phyloP scores from a whole-genome alignment of 2,329 filamentous ascomycete genomes.

The Claviceps purpurea region DNA sequence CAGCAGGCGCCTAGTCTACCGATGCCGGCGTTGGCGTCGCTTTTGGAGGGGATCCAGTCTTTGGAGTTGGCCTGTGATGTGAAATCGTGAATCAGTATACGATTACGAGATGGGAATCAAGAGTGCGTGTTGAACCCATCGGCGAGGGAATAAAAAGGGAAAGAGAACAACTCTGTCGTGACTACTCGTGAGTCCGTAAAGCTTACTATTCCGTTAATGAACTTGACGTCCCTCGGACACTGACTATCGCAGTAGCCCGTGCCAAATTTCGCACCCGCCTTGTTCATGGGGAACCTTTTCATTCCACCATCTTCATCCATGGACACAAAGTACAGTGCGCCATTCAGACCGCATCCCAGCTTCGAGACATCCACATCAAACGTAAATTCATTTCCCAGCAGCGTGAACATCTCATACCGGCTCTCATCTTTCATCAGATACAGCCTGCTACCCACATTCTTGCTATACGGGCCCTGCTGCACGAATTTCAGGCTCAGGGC shows the following conservation, averaged over 20 bases:
- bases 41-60: slow-evolving; percentile 36
- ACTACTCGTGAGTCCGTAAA: background rate
- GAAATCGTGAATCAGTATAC: no score
- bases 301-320: slow-evolving; percentile 47
- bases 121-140: background rate
- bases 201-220: background rate
- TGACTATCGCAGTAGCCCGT: slow-evolving; percentile 42
- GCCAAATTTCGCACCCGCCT: slow-evolving; percentile 44
- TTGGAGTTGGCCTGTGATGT: slow-evolving; percentile 22
- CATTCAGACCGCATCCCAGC: slow-evolving; percentile 57
- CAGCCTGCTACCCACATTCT: background rate
- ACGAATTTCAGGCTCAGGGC: background rate
- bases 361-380: slow-evolving; percentile 38
- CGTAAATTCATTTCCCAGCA: background rate
- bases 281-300: slow-evolving; percentile 35
- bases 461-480: background rate
- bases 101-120: no score
- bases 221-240: slow-evolving; percentile 30
- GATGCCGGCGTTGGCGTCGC: slow-evolving; percentile 41
- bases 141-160: background rate
- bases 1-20: slow-evolving; percentile 43
- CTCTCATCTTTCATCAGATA: background rate
- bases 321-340: slow-evolving; percentile 52
- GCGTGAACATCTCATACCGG: background rate
- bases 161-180: background rate